Evolutionary conservation across 2,329 filamentous ascomycete genomes (phyloP).

Genomic region (Exophiala spinifera): DNA sequence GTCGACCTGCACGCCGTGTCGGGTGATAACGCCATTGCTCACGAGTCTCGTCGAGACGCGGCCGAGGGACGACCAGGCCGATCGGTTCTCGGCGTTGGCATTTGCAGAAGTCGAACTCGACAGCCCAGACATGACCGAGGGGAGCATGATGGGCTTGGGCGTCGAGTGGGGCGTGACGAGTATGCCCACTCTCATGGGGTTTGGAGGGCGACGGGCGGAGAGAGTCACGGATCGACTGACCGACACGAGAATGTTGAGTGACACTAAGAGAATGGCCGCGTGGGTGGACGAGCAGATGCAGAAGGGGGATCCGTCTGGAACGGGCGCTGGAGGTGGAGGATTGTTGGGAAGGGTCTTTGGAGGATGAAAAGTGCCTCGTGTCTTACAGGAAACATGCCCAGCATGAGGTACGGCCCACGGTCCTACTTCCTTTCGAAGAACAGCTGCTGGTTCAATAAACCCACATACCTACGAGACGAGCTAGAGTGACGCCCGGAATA

Average conservation of each 20-base stretch:
- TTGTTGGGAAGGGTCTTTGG: conserved; percentile 24
- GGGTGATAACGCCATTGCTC: conserved; percentile 27
- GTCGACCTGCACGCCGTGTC: conserved; percentile 26
- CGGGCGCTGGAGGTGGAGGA: conserved; percentile 7
- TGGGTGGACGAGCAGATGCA: conserved; percentile 29
- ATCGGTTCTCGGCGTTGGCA: conserved; percentile 22
- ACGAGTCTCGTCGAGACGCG: conserved; percentile 23
- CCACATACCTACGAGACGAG: too few relatives aligned
- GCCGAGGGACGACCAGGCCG: conserved; percentile 10
- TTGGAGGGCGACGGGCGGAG: conserved; percentile 27
- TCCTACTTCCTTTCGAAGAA: too few relatives aligned
- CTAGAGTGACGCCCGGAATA: too few relatives aligned
- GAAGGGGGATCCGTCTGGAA: conserved; percentile 25
- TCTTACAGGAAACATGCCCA: too few relatives aligned
- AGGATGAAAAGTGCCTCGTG: not conserved
- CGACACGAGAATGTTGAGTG: conserved; percentile 25
- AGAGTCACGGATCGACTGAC: conserved; percentile 26
- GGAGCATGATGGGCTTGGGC: conserved; percentile 27
- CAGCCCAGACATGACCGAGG: conserved; percentile 32
- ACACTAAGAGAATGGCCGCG: conserved; percentile 17
- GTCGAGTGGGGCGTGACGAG: conserved; percentile 29
- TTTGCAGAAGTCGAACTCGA: conserved; percentile 29
- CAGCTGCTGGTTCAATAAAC: too few relatives aligned
- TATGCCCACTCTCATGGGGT: conserved; percentile 28
- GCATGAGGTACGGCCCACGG: too few relatives aligned